These are phyloP conservation scores for Tulasnella sp. DNA, from an alignment of 768 basidiomycete genomes.

Conservation along the genomic window DNA sequence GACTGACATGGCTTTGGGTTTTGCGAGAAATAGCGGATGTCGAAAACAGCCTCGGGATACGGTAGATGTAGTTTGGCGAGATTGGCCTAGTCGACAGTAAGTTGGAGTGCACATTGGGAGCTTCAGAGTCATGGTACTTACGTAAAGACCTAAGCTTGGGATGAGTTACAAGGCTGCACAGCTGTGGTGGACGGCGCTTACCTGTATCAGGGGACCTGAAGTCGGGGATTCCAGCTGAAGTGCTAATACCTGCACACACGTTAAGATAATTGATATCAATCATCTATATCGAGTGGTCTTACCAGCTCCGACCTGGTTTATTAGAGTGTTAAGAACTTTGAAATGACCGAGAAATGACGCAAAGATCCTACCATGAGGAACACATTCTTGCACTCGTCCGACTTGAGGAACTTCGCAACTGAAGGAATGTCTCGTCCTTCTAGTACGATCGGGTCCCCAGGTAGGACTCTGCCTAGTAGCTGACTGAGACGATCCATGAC, in stretches of 20 bases:
- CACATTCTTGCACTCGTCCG: slow-evolving; percentile 52
- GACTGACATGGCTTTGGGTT: slow-evolving; percentile 70
- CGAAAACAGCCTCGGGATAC: slow-evolving; percentile 93
- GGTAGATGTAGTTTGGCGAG: slow-evolving; percentile 67
- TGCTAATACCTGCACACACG: slow-evolving; percentile 49
- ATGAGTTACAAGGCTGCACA: slow-evolving; percentile 17
- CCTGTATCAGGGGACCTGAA: slow-evolving; percentile 82
- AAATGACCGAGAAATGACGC: slow-evolving; percentile 17
- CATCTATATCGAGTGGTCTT: not conserved
- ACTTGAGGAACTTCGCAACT: slow-evolving; percentile 57
- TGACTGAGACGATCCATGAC: not conserved
- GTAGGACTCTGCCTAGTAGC: not conserved
- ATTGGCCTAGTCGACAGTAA: slow-evolving; percentile 44
- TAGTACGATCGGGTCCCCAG: slow-evolving; percentile 5
- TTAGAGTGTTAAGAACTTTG: not conserved
- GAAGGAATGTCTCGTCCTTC: slow-evolving; percentile 7
- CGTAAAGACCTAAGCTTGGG: slow-evolving; percentile 2
- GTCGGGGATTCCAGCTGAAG: slow-evolving; percentile 78
- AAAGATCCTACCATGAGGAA: slow-evolving; percentile 80
- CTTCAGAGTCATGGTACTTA: not conserved
- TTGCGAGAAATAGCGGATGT: slow-evolving; percentile 70
- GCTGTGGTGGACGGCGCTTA: slow-evolving; percentile 23
- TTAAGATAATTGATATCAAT: not conserved
- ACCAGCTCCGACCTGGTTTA: slow-evolving; percentile 21
- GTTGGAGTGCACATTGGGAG: not conserved